phyloP scores from a whole-genome alignment of 768 basidiomycete genomes.

The Hemileccinum impolitum region DNA sequence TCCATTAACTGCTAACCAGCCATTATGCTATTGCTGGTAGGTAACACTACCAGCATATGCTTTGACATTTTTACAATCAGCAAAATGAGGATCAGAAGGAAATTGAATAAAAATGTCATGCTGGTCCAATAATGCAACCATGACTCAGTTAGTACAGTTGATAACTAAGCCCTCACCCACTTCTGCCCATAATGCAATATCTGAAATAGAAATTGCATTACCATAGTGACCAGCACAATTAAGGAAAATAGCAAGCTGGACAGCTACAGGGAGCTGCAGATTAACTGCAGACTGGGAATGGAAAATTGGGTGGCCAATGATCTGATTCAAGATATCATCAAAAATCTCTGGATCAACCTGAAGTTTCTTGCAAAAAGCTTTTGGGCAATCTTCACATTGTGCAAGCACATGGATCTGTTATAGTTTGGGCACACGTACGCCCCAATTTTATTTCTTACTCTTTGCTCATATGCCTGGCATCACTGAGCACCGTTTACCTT shows the following conservation, averaged over 20 bases:
- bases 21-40: too few relatives aligned
- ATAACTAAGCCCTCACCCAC: slow-evolving; percentile 13
- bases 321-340: slow-evolving; percentile 3
- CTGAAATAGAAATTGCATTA: slow-evolving; percentile 7
- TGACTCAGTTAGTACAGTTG: slow-evolving; percentile 19
- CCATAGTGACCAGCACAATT: slow-evolving; percentile 5
- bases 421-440: too few relatives aligned
- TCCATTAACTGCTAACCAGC: too few relatives aligned
- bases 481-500: too few relatives aligned
- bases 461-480: too few relatives aligned
- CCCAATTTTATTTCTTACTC: too few relatives aligned
- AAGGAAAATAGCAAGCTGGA: slow-evolving; percentile 6
- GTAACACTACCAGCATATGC: too few relatives aligned
- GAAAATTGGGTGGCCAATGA: too few relatives aligned
- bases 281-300: not conserved
- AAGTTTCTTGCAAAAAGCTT: not conserved
- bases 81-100: too few relatives aligned
- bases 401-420: not conserved
- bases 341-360: not conserved
- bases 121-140: slow-evolving; percentile 14
- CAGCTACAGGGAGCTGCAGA: not conserved
- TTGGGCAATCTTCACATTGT: not conserved
- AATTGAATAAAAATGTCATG: slow-evolving; percentile 13
- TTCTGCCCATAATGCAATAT: slow-evolving; percentile 16
- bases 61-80: too few relatives aligned